Base-by-base conservation (phyloP, 768 basidiomycete species). In the Clitopilus passeckerianus region DNA sequence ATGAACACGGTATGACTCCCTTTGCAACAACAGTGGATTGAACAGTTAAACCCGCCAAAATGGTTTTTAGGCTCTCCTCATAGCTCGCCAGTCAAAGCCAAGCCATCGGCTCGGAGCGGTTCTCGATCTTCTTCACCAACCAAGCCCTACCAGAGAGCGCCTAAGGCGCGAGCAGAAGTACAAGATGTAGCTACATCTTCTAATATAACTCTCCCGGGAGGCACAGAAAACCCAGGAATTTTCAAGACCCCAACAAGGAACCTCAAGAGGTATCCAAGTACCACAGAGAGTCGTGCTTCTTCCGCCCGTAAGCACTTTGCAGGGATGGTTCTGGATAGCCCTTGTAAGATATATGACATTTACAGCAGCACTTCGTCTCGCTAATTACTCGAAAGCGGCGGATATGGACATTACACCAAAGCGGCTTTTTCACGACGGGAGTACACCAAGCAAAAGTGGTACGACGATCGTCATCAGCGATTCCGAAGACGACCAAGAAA, bases 401-500 rank as follows among this genome's bases (percentile, higher is more conserved):
- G 7, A 30, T 4, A 20, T 50, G 46, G 46, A 41, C 10, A n/a
- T 14, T 9, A n/a, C 3, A 5, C n/a, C 46, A 5, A 50, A 22
- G 22, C 46, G 46, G 15, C 20, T 50, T 18, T 50, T 50, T 41
- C 37, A 41, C 10, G 20, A n/a, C 46, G 12, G 10, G 18, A 23
- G n/a, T 10, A 50, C 46, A 18, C 22, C 46, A 22, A 50, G 16
- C n/a, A n/a, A 23, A 22, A 18, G 10, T 50, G 9, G 20, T 23
- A 1, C 9, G 10, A 50, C 22, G n/a, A 8, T 60, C n/a, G 33
- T 57, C 4, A 18, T 59, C 14, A 46, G 34, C 34, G 60, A 57
- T 6, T 37, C 60, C 12, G 59, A 56, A 3, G 63, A 64, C 27
- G 61, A 64, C 0, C 37, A 41, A 18, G n/a, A 50, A 10, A 50